Percentiles rank a stretch among this genome's conserved stretches.
Conservation (phyloP, 257 asterid genomes). For the Lithospermum erythrorhizon region DNA sequence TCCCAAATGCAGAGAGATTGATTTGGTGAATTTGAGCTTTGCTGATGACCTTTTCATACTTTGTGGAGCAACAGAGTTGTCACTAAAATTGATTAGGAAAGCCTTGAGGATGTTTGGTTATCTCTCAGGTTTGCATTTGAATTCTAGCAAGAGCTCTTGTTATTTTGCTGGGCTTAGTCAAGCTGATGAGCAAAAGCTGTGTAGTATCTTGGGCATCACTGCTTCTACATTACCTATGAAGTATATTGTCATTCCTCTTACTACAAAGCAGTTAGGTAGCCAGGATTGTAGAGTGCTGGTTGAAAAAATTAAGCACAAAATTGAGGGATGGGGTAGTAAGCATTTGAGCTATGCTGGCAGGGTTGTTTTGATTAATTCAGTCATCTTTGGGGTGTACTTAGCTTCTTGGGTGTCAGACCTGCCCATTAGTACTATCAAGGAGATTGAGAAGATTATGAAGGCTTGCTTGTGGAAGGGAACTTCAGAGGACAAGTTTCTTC, state of each 20-base stretch:
- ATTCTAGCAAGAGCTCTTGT: not conserved
- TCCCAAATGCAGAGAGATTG: not conserved
- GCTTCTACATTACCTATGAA: not conserved
- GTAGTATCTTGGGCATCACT: not conserved
- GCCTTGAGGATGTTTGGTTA: not conserved
- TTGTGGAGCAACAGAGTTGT: not conserved
- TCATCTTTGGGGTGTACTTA: too few relatives aligned
- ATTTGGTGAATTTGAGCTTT: not conserved
- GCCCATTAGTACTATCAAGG: too few relatives aligned
- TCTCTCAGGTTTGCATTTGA: not conserved
- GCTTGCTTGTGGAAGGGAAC: too few relatives aligned
- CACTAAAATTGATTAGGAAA: not conserved
- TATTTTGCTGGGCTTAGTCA: not conserved
- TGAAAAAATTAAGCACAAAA: too few relatives aligned
- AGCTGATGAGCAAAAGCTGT: not conserved
- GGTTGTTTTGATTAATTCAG: too few relatives aligned
- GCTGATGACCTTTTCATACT: not conserved
- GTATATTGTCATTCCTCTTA: not conserved
- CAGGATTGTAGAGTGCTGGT: too few relatives aligned
- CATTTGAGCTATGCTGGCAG: too few relatives aligned
- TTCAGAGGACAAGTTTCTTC: too few relatives aligned
- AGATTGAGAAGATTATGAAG: too few relatives aligned
- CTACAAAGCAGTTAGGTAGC: not conserved
- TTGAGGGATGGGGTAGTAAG: too few relatives aligned
- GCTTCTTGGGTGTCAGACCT: too few relatives aligned